These are phyloP conservation scores for Cadophora luteo-olivacea DNA, from an alignment of 2,329 filamentous ascomycete genomes.

Conservation along the genomic window DNA sequence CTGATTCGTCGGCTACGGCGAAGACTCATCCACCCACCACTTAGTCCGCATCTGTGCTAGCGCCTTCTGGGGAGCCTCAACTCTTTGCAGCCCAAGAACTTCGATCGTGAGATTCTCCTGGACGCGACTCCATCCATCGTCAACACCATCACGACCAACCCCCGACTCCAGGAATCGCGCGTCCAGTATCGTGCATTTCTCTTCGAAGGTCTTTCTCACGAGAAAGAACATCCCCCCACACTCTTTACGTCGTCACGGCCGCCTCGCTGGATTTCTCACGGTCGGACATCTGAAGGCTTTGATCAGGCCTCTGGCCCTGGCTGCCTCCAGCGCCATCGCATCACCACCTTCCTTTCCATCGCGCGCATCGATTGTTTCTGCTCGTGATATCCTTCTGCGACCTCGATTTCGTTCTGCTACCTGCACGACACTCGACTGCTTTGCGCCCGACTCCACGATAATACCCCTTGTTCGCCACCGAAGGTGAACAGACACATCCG, in stretches of 20 bases:
- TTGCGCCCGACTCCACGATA: constrained; percentile 31
- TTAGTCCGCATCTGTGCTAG: neutral
- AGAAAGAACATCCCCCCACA: constrained; percentile 40
- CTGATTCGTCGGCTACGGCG: neutral
- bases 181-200: constrained; percentile 44
- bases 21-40: constrained; percentile 5
- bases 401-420: constrained; percentile 25
- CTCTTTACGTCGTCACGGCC: constrained; percentile 36
- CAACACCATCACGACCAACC: constrained; percentile 27
- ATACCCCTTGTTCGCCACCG: constrained; percentile 29
- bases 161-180: constrained; percentile 42
- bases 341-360: constrained; percentile 35
- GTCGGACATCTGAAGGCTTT: constrained; percentile 37
- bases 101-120: constrained; percentile 14
- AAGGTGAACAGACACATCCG: constrained; percentile 29
- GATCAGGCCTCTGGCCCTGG: constrained; percentile 42
- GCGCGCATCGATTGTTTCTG: constrained; percentile 35
- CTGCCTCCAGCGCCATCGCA: constrained; percentile 43
- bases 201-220: constrained; percentile 41
- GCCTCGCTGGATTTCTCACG: constrained; percentile 35
- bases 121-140: constrained; percentile 25
- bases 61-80: constrained; percentile 1
- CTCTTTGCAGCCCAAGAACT: constrained; percentile 4
- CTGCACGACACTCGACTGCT: constrained; percentile 37
- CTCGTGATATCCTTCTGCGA: constrained; percentile 30